phyloP scores from a whole-genome alignment of 441 rosid genomes.

The Manihot esculenta region DNA sequence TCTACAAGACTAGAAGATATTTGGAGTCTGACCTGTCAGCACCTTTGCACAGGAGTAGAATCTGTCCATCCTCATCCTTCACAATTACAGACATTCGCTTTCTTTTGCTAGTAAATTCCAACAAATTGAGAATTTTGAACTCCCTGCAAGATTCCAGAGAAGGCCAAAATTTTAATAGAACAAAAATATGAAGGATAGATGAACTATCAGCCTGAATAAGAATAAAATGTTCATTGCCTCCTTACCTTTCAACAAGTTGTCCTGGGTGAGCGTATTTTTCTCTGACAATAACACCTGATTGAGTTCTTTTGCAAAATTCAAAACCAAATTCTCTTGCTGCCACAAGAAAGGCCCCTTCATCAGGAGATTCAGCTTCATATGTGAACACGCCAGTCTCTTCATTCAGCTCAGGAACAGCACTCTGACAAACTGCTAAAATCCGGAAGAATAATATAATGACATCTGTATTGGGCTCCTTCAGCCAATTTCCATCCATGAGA shows the following conservation, averaged over 20 bases:
- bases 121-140: constrained; percentile 79
- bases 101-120: constrained; percentile 97
- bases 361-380: constrained; percentile 98
- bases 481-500: constrained; percentile 79
- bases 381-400: constrained; percentile 70
- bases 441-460: constrained; percentile 61
- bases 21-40: constrained; percentile 81
- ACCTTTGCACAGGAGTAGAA: constrained; percentile 92
- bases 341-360: constrained; percentile 89
- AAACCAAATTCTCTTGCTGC: constrained; percentile 98
- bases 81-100: constrained; percentile 94
- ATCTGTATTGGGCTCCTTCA: constrained; percentile 62
- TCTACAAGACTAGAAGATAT: constrained; percentile 5
- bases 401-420: constrained; percentile 88
- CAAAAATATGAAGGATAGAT: constrained; percentile 12
- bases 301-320: constrained; percentile 84
- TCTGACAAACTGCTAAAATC: constrained; percentile 81
- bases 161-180: constrained; percentile 18
- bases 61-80: constrained; percentile 70
- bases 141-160: constrained; percentile 56
- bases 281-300: constrained; percentile 67
- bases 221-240: constrained; percentile 8
- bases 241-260: constrained; percentile 68
- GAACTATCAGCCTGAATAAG: constrained; percentile 19
- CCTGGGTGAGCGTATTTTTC: constrained; percentile 58